Conservation (phyloP, 2,329 filamentous ascomycete species). For the Fusarium pseudoanthophilum region DNA sequence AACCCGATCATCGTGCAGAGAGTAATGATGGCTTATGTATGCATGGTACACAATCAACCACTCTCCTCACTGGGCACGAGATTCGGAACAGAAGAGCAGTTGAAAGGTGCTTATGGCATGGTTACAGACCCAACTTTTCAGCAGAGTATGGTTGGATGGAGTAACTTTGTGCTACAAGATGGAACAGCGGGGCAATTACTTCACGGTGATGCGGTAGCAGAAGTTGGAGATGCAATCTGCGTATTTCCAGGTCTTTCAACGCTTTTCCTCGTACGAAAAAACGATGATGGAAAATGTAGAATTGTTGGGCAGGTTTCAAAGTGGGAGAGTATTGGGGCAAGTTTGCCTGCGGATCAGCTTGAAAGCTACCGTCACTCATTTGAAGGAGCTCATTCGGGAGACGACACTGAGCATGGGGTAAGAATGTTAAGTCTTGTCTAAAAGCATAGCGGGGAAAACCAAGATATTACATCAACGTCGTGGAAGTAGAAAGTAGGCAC, state of each 20-base stretch:
- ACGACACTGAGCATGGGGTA: accelerated
- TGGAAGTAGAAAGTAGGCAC: no score
- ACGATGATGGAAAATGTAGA: accelerated
- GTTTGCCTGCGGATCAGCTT: background rate
- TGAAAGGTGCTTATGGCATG: background rate
- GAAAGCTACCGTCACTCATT: background rate
- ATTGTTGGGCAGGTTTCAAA: background rate
- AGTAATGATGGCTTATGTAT: conserved; percentile 17
- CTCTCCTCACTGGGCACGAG: background rate
- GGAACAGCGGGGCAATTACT: background rate
- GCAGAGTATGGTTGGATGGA: background rate
- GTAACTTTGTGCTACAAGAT: conserved; percentile 10
- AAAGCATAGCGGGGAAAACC: no score
- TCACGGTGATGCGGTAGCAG: accelerated
- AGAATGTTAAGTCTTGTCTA: background rate
- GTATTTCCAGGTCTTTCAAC: background rate
- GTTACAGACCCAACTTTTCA: background rate
- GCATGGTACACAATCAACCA: background rate
- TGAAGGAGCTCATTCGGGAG: accelerated
- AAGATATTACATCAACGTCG: no score
- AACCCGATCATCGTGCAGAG: background rate
- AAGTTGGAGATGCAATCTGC: conserved; percentile 3
- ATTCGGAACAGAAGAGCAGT: background rate
- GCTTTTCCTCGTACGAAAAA: accelerated
- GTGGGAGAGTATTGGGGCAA: background rate